Conservation (phyloP, 768 basidiomycete genomes). For the Lentinula aciculospora region DNA sequence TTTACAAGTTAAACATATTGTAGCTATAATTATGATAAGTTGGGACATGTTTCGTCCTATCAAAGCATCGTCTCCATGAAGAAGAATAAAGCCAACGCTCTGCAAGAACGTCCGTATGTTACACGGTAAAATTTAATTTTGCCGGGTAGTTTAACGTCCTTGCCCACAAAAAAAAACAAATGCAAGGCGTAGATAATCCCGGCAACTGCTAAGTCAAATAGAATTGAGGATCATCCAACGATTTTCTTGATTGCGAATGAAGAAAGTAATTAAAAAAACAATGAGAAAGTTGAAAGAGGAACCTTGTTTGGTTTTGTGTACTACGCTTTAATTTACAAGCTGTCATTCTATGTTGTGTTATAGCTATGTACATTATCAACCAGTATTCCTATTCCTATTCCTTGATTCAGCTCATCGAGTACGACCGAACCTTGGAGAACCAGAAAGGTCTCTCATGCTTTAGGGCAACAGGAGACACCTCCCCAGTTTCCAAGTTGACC, state of each 20-base stretch:
- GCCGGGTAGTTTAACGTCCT: constrained; percentile 9
- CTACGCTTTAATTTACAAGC: neutral
- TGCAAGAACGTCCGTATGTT: neutral
- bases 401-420: constrained; percentile 18
- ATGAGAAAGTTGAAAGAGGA: too few species aligned
- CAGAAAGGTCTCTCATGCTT: constrained; percentile 89
- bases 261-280: too few species aligned
- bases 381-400: too few species aligned
- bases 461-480: constrained; percentile 59
- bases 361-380: too few species aligned
- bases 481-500: constrained; percentile 71
- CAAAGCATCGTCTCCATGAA: constrained; percentile 6
- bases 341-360: too few species aligned
- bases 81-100: constrained; percentile 1
- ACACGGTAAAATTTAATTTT: neutral
- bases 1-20: too few species aligned
- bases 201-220: neutral
- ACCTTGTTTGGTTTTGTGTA: neutral
- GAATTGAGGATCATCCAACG: too few species aligned
- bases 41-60: neutral
- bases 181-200: constrained; percentile 7
- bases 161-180: neutral
- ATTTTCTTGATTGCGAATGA: too few species aligned
- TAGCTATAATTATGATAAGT: neutral
- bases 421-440: constrained; percentile 88